phyloP scores from a whole-genome alignment of 1,139 yeast species.

The Lodderomyces pseudojiufengensis region DNA sequence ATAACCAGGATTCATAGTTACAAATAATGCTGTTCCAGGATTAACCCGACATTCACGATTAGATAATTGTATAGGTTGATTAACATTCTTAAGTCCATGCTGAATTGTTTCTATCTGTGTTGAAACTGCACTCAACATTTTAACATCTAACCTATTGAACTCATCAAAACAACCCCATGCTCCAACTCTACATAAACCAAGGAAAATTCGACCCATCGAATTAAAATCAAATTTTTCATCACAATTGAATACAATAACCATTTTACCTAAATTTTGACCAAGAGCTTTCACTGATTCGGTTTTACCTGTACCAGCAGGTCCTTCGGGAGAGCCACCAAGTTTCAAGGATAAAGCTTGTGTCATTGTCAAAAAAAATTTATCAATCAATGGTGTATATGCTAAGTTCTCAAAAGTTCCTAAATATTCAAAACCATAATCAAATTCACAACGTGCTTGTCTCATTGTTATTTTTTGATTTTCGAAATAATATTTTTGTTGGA shows the following conservation, averaged over 20 bases:
- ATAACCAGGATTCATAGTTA: conserved; percentile 91
- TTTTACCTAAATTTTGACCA: conserved; percentile 74
- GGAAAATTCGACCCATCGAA: conserved; percentile 71
- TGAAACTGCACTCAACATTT: conserved; percentile 79
- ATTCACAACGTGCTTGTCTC: conserved; percentile 49
- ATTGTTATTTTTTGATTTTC: conserved; percentile 38
- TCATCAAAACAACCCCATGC: conserved; percentile 98
- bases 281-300: conserved; percentile 88
- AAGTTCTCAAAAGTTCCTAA: conserved; percentile 72
- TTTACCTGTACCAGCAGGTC: conserved; percentile 98
- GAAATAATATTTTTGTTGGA: conserved; percentile 53
- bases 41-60: conserved; percentile 44
- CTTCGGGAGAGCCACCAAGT: conserved; percentile 89
- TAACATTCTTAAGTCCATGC: conserved; percentile 34
- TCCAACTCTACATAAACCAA: conserved; percentile 84
- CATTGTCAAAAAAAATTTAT: conserved; percentile 63
- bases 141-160: conserved; percentile 74
- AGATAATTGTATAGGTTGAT: conserved; percentile 41
- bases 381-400: conserved; percentile 74
- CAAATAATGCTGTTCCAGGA: conserved; percentile 67
- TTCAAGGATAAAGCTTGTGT: conserved; percentile 70
- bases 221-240: conserved; percentile 85
- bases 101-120: conserved; percentile 78
- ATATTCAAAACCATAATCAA: conserved; percentile 78
- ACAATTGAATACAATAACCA: conserved; percentile 85